Percentiles rank a stretch among this genome's conserved stretches.
These are phyloP conservation scores for Ilex asprella DNA, from an alignment of 257 asterid species.

Conservation along the genomic window DNA sequence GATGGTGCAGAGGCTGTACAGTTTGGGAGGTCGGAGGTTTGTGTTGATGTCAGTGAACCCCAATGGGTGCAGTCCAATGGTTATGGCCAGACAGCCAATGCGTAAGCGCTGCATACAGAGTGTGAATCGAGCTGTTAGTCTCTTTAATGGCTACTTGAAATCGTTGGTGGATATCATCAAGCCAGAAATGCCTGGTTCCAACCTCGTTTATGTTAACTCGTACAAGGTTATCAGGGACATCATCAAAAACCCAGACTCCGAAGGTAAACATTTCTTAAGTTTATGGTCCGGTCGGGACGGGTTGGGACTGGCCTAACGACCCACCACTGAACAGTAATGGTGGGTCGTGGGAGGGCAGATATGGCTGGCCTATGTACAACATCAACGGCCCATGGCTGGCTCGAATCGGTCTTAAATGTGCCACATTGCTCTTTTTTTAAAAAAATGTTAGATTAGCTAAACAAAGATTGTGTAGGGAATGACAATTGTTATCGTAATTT, in stretches of 20 bases:
- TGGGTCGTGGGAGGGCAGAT: too few species aligned
- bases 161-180: constrained; percentile 31
- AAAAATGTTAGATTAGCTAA: too few species aligned
- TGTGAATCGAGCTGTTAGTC: constrained; percentile 34
- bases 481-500: too few species aligned
- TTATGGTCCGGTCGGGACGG: too few species aligned
- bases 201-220: constrained; percentile 47
- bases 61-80: constrained; percentile 65
- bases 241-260: constrained; percentile 32
- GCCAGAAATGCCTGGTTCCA: constrained; percentile 50
- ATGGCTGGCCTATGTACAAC: too few species aligned
- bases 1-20: constrained; percentile 45
- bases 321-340: too few species aligned
- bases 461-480: too few species aligned
- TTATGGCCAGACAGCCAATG: constrained; percentile 25
- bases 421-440: too few species aligned
- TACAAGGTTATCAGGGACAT: constrained; percentile 49
- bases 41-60: constrained; percentile 59
- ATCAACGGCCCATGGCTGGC: too few species aligned
- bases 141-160: constrained; percentile 47
- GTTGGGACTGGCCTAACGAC: too few species aligned
- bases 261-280: constrained; percentile 25
- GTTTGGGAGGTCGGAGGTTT: constrained; percentile 66
- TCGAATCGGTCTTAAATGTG: too few species aligned
- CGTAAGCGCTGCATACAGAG: constrained; percentile 27